These are phyloP conservation scores for Cyathus striatus DNA, from an alignment of 768 basidiomycete genomes.

Conservation along the genomic window DNA sequence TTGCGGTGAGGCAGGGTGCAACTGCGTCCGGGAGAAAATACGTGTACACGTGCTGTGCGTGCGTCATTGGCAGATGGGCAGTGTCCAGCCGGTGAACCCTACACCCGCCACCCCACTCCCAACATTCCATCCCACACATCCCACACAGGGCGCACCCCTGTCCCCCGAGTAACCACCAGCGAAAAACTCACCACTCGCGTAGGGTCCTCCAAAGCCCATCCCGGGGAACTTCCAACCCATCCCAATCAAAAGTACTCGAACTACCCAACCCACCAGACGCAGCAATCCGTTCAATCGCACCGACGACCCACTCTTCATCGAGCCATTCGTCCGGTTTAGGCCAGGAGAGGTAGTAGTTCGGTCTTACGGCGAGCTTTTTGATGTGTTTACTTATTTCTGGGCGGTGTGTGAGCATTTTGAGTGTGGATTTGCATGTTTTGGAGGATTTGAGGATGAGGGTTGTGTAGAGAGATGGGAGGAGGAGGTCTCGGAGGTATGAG, in stretches of 20 bases:
- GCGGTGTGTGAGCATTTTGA: slow-evolving; percentile 27
- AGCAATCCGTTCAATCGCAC: slow-evolving; percentile 27
- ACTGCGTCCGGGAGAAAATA: background rate
- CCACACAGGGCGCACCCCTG: background rate
- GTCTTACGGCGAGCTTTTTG: slow-evolving; percentile 38
- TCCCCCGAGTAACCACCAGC: background rate
- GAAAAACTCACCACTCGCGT: slow-evolving; percentile 26
- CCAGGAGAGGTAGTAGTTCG: slow-evolving; percentile 50
- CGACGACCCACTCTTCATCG: slow-evolving; percentile 36
- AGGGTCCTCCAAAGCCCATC: slow-evolving; percentile 38
- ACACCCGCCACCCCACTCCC: too few relatives aligned
- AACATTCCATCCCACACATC: too few relatives aligned
- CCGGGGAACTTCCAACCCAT: slow-evolving; percentile 40
- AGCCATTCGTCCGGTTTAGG: slow-evolving; percentile 35
- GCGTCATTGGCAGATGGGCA: background rate
- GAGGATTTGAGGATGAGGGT: slow-evolving; percentile 40
- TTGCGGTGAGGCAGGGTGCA: too few relatives aligned
- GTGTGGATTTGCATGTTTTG: slow-evolving; percentile 26
- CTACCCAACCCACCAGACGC: slow-evolving; percentile 20
- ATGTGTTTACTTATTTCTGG: slow-evolving; percentile 34
- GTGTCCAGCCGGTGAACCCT: background rate
- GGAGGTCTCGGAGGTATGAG: slow-evolving; percentile 20
- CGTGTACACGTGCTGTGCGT: background rate
- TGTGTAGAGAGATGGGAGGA: slow-evolving; percentile 37
- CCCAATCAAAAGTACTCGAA: slow-evolving; percentile 47